These are phyloP conservation scores for Phylloporus sp. DNA, from an alignment of 768 basidiomycete species.

Conservation along the genomic window DNA sequence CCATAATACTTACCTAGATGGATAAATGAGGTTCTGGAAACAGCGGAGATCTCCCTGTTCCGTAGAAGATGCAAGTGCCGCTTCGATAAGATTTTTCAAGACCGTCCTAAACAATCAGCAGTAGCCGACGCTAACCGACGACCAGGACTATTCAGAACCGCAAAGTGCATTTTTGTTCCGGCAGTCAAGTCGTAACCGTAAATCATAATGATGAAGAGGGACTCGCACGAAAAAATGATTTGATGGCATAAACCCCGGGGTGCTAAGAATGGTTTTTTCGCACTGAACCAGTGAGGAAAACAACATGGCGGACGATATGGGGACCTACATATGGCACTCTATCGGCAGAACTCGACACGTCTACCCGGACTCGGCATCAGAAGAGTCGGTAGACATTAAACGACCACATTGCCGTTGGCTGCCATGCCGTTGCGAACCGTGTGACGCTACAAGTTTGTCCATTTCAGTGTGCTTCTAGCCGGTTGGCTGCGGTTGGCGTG, in stretches of 20 bases:
- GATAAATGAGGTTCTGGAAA: background rate
- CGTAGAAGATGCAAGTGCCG: background rate
- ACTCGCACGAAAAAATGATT: background rate
- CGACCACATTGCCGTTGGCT: slow-evolving; percentile 1
- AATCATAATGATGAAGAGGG: background rate
- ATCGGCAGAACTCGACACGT: slow-evolving; percentile 3
- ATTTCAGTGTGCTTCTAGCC: slow-evolving; percentile 8
- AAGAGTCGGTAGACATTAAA: background rate
- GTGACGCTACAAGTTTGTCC: slow-evolving; percentile 14
- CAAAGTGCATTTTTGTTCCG: no score
- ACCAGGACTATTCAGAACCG: no score
- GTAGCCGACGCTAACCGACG: no score
- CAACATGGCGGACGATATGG: background rate
- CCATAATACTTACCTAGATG: background rate
- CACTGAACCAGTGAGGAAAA: background rate
- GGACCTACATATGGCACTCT: background rate
- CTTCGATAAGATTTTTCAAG: background rate
- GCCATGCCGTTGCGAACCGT: slow-evolving; percentile 22
- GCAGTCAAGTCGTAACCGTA: background rate
- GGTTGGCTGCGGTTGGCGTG: slow-evolving; percentile 16
- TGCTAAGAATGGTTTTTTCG: background rate
- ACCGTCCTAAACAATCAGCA: no score
- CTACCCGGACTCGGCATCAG: background rate
- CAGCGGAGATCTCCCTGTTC: slow-evolving; percentile 1
- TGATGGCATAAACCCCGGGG: slow-evolving; percentile 9